Evolutionary conservation across 2,329 filamentous ascomycete species (phyloP).

Genomic region (Boeremia lycopersici): DNA sequence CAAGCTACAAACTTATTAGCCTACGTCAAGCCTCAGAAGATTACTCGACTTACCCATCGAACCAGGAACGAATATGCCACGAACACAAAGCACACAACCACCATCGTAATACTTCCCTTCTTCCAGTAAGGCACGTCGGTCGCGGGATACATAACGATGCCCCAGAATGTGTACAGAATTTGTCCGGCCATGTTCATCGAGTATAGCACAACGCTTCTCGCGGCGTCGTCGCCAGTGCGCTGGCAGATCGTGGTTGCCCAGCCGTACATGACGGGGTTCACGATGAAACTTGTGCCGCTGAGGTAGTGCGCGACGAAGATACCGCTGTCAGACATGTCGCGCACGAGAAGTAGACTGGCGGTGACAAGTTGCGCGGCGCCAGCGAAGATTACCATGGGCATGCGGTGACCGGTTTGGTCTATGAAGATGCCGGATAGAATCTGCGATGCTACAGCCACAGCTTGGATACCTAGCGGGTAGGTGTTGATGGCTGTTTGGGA

Average conservation of each 20-base stretch:
- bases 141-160: constrained; percentile 51
- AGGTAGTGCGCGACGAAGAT: constrained; percentile 47
- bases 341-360: constrained; percentile 41
- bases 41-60: constrained; percentile 22
- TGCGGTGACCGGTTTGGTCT: constrained; percentile 40
- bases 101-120: constrained; percentile 46
- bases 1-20: not conserved
- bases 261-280: constrained; percentile 47
- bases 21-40: not conserved
- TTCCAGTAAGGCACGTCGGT: constrained; percentile 52
- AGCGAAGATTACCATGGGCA: constrained; percentile 43
- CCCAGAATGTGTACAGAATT: constrained; percentile 54
- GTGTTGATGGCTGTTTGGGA: constrained; percentile 59
- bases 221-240: constrained; percentile 49
- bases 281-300: constrained; percentile 45
- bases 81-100: constrained; percentile 32
- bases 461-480: constrained; percentile 63
- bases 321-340: constrained; percentile 35
- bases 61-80: constrained; percentile 18
- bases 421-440: constrained; percentile 44
- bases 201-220: constrained; percentile 47
- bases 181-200: constrained; percentile 47
- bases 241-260: constrained; percentile 49
- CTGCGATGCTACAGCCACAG: constrained; percentile 59
- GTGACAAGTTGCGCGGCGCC: constrained; percentile 41